phyloP scores from a whole-genome alignment of 2,329 filamentous ascomycete species.

The Aspergillus sp. region DNA sequence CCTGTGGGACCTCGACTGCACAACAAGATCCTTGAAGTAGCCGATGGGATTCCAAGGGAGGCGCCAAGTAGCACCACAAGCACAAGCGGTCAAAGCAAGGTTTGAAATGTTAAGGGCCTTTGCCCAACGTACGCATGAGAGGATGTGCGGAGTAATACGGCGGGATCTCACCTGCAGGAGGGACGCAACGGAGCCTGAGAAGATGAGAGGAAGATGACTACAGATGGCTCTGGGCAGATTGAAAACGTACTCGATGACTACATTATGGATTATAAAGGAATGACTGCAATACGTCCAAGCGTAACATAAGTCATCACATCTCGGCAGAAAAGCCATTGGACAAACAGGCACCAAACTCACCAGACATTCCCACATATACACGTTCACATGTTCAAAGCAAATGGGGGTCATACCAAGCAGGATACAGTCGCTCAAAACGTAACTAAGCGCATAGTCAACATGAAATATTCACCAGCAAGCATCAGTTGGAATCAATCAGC shows the following conservation, averaged over 20 bases:
- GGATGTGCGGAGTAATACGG: not conserved
- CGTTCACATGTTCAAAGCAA: not conserved
- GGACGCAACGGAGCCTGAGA: not conserved
- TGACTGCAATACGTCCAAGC: not conserved
- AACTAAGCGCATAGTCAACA: not conserved
- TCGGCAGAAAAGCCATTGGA: not conserved
- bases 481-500: constrained; percentile 8
- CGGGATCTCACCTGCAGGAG: not conserved
- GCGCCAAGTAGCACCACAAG: no score
- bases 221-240: not conserved
- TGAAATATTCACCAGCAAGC: not conserved
- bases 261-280: not conserved
- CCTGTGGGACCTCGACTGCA: no score
- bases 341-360: not conserved
- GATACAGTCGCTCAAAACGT: not conserved
- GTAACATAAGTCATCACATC: not conserved
- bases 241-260: not conserved
- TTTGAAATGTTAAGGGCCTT: not conserved
- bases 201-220: not conserved
- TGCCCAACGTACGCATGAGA: not conserved
- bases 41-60: no score
- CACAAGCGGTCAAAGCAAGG: no score
- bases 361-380: not conserved
- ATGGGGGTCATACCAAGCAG: not conserved
- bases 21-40: no score